Conservation (phyloP, 805 yeast genomes). For the Spathaspora girioi region DNA sequence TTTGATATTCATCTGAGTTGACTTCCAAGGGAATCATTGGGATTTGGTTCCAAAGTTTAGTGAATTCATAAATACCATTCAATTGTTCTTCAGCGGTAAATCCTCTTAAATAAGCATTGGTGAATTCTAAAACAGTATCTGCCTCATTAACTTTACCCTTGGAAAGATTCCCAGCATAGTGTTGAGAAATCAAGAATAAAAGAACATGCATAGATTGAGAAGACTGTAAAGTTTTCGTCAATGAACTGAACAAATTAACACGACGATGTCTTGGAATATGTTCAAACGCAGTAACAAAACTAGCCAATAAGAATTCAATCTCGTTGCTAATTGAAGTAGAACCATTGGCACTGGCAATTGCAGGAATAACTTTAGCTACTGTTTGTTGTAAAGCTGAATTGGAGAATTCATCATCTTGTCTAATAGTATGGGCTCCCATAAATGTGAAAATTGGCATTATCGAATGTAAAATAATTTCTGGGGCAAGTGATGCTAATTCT, state of each 20-base stretch:
- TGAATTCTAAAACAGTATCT: constrained; percentile 65
- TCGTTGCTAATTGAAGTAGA: constrained; percentile 48
- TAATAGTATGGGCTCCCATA: constrained; percentile 96
- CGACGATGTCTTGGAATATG: constrained; percentile 97
- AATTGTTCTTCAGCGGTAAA: constrained; percentile 70
- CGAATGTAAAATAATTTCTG: constrained; percentile 88
- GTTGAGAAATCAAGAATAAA: constrained; percentile 76
- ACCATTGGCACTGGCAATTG: constrained; percentile 50
- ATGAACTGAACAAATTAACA: constrained; percentile 74
- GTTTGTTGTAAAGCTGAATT: constrained; percentile 91
- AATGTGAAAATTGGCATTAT: constrained; percentile 99
- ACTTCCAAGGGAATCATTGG: constrained; percentile 42
- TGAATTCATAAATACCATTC: constrained; percentile 46
- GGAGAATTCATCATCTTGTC: constrained; percentile 96
- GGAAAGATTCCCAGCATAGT: constrained; percentile 44
- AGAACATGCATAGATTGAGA: constrained; percentile 65
- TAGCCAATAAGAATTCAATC: constrained; percentile 77
- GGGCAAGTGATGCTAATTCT: constrained; percentile 80
- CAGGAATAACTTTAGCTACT: constrained; percentile 85
- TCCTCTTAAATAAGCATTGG: constrained; percentile 61
- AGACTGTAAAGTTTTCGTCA: constrained; percentile 73
- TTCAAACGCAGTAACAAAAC: constrained; percentile 90
- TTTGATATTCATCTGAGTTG: constrained; percentile 30
- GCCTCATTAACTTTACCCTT: constrained; percentile 66
- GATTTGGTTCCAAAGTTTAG: constrained; percentile 48